A percentile compares a stretch with the other conserved stretches of the same genome.
Conservation (phyloP, 192 early-diverging fungal genomes). For the Geranomyces variabilis region DNA sequence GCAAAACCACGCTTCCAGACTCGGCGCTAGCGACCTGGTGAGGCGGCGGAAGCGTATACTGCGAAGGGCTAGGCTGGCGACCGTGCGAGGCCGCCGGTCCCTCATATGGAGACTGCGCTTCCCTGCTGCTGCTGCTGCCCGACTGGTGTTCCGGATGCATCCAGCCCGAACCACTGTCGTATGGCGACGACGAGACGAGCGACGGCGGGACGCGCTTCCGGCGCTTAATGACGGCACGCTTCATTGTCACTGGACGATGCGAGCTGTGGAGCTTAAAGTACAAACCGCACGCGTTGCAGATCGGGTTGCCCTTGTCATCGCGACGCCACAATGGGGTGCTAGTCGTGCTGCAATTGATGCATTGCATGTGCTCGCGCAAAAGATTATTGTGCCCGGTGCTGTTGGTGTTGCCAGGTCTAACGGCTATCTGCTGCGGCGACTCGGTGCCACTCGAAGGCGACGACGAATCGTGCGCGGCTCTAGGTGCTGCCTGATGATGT, state of each 20-base stretch:
- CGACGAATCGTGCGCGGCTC: background rate
- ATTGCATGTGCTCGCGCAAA: slow-evolving; percentile 41
- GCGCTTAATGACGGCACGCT: slow-evolving; percentile 70
- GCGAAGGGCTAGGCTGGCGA: background rate
- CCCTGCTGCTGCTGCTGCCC: background rate
- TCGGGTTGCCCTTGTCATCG: slow-evolving; percentile 59
- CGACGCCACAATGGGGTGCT: slow-evolving; percentile 56
- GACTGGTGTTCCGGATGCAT: too few relatives aligned
- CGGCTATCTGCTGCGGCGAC: background rate
- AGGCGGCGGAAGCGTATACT: slow-evolving; percentile 8
- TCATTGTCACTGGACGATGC: slow-evolving; percentile 74
- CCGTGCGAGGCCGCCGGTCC: background rate
- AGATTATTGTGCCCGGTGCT: background rate
- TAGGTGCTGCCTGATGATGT: background rate
- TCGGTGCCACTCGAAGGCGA: background rate
- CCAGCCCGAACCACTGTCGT: background rate
- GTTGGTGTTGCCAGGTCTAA: background rate
- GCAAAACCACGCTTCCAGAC: background rate
- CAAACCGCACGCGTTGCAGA: slow-evolving; percentile 92
- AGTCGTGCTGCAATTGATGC: slow-evolving; percentile 52
- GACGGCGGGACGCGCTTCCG: slow-evolving; percentile 29
- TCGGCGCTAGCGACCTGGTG: background rate
- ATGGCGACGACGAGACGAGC: background rate
- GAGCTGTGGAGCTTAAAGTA: slow-evolving; percentile 83
- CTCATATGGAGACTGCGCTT: background rate